Evolutionary conservation across 257 asterid genomes (phyloP).

Genomic region (Penstemon eatonii): DNA sequence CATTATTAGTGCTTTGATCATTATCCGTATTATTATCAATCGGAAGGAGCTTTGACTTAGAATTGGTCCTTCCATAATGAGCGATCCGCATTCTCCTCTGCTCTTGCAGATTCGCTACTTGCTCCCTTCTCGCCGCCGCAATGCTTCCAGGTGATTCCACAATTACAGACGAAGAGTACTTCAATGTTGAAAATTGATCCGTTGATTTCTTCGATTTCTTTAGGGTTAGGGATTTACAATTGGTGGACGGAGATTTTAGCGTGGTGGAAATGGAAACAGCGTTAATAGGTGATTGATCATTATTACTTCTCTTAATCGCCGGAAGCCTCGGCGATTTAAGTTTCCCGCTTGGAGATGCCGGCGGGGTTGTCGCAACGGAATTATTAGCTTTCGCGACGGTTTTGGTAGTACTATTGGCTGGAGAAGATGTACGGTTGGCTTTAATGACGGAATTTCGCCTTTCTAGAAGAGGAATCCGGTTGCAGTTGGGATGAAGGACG

Average conservation of each 20-base stretch:
- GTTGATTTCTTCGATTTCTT: constrained; percentile 43
- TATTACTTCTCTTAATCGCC: constrained; percentile 36
- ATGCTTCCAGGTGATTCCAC: constrained; percentile 67
- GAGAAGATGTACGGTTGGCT: constrained; percentile 27
- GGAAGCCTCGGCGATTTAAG: constrained; percentile 49
- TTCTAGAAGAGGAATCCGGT: constrained; percentile 48
- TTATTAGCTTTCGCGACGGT: background rate
- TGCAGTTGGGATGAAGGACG: constrained; percentile 52
- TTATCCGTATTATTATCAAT: constrained; percentile 12
- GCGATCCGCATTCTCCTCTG: constrained; percentile 74
- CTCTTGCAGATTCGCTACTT: constrained; percentile 60
- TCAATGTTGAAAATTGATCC: constrained; percentile 23
- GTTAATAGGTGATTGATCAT: background rate
- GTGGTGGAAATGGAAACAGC: background rate
- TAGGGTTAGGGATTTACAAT: background rate
- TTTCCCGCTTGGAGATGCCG: constrained; percentile 36
- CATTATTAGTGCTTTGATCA: constrained; percentile 1
- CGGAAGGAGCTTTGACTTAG: constrained; percentile 38
- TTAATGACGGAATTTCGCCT: constrained; percentile 43
- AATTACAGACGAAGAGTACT: constrained; percentile 41
- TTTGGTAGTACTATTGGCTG: background rate
- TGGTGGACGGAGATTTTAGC: background rate
- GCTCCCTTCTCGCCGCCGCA: constrained; percentile 81
- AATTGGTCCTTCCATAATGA: constrained; percentile 69
- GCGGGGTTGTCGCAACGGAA: constrained; percentile 23